Base-by-base conservation (phyloP, 805 yeast species). In the Wickerhamiella shivajii region DNA sequence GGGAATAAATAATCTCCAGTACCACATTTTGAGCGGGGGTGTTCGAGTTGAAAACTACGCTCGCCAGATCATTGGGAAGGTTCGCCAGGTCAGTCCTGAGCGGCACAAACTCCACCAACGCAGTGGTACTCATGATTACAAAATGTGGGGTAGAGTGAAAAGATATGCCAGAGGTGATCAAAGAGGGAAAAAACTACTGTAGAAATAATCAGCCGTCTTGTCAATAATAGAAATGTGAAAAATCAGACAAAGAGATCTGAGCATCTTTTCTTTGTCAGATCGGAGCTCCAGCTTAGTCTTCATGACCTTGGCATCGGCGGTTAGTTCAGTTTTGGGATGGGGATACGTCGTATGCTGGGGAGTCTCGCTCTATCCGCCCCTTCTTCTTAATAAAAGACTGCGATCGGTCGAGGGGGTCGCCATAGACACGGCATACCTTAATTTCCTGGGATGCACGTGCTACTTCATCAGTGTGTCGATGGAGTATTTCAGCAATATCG, bases 11-110 rank as follows among this genome's bases (percentile, higher is more conserved):
- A 5, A 64, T 33, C 38, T 73, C 74, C 2, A 75, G 52, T 3
- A 74, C 61, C 11, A 74, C 70, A 43, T 67, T 64, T 45, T 75
- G 83, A 3, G 69, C 65, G 9, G 57, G 50, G 19, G 73, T 63
- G 39, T 67, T 64, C 5, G 75, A 68, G 40, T 61, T 59, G 47
- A 61, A 63, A 17, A 74, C 52, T 30, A 64, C 47, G 21, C 59
- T 53, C 4, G 69, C 54, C 13, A 71, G 42, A 18, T 59, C 54
- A 1, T 64, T 49, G 0, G 83, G 80, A 21, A 75, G 54, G 41
- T 68, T 69, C 18, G 68, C 68, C 21, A 74, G 56, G 39, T 69
- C 69, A 17, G 68, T 63, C 43, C 71, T 44, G 28, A 55, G 43
- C 14, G 66, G 55, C 12, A 47, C 49, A 29, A 50, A 52, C 24